phyloP scores from a whole-genome alignment of 768 basidiomycete species.

The Leccinum arenicola region DNA sequence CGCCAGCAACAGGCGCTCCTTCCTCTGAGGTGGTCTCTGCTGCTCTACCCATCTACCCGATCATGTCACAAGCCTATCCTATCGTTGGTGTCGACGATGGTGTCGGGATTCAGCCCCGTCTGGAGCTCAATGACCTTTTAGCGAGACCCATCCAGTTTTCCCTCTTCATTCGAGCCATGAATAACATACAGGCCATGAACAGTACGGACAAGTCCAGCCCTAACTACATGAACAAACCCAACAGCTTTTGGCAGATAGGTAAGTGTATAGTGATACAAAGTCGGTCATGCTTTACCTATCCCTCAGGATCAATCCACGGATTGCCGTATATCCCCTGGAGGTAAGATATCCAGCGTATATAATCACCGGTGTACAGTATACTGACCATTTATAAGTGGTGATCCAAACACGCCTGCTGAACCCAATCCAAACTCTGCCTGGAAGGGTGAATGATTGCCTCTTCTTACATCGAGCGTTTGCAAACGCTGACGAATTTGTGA shows the following conservation, averaged over 20 bases:
- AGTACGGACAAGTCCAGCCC: background rate
- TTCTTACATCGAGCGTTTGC: background rate
- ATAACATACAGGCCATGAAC: slow-evolving; percentile 4
- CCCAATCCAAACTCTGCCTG: slow-evolving; percentile 3
- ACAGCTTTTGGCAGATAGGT: slow-evolving; percentile 24
- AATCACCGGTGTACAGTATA: background rate
- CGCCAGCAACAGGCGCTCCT: background rate
- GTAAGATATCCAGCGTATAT: background rate
- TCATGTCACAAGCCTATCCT: slow-evolving; percentile 14
- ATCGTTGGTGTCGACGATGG: slow-evolving; percentile 4
- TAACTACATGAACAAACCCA: slow-evolving; percentile 14
- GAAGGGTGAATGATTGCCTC: slow-evolving; percentile 3
- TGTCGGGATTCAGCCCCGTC: slow-evolving; percentile 14
- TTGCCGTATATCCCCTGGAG: slow-evolving; percentile 14
- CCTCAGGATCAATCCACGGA: slow-evolving; percentile 17
- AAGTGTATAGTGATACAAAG: background rate
- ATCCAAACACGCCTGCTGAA: slow-evolving; percentile 10
- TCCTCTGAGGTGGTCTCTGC: background rate
- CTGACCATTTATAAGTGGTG: slow-evolving; percentile 10
- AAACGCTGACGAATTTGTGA: slow-evolving; percentile 2
- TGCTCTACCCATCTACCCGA: background rate
- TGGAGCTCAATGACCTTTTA: slow-evolving; percentile 17
- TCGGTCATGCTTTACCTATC: background rate
- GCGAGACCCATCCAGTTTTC: slow-evolving; percentile 14
- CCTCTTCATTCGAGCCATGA: slow-evolving; percentile 19